Conservation (phyloP, 2,329 filamentous ascomycete genomes). For the Colletotrichum sp. region DNA sequence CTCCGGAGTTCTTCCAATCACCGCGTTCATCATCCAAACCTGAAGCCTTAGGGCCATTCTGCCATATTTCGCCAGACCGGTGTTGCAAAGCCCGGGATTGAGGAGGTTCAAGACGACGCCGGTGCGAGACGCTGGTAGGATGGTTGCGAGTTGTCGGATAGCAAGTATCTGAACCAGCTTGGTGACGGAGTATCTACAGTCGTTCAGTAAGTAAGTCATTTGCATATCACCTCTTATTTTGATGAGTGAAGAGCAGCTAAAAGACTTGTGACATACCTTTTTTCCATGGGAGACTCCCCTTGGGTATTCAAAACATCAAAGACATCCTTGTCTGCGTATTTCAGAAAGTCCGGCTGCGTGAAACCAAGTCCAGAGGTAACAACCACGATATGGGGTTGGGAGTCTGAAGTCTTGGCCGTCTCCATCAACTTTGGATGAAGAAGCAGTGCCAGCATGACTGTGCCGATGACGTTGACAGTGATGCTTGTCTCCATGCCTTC, state of each 20-base stretch:
- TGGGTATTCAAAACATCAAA: not conserved
- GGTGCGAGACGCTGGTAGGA: not conserved
- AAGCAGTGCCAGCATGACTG: slow-evolving; percentile 1
- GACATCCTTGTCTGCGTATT: not conserved
- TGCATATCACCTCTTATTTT: not conserved
- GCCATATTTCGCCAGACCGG: not conserved
- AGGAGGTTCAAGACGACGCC: not conserved
- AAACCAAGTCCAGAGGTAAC: not conserved
- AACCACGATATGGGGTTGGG: not conserved
- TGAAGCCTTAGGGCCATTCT: not conserved
- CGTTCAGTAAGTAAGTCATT: not conserved
- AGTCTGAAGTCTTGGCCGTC: not conserved
- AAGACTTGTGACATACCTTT: not conserved
- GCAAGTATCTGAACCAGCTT: not conserved
- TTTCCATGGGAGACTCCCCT: not conserved
- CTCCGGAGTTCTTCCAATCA: not conserved
- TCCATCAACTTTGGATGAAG: not conserved
- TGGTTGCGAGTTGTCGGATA: not conserved
- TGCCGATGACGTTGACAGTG: slow-evolving; percentile 33
- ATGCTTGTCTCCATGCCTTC: slow-evolving; percentile 56
- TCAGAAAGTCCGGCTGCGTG: not conserved
- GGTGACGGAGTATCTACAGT: not conserved
- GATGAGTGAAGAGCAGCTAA: too few relatives aligned
- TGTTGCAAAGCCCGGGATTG: not conserved
- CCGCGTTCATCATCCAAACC: not conserved